phyloP scores from a whole-genome alignment of 805 yeast species.

The Lachancea sp. region DNA sequence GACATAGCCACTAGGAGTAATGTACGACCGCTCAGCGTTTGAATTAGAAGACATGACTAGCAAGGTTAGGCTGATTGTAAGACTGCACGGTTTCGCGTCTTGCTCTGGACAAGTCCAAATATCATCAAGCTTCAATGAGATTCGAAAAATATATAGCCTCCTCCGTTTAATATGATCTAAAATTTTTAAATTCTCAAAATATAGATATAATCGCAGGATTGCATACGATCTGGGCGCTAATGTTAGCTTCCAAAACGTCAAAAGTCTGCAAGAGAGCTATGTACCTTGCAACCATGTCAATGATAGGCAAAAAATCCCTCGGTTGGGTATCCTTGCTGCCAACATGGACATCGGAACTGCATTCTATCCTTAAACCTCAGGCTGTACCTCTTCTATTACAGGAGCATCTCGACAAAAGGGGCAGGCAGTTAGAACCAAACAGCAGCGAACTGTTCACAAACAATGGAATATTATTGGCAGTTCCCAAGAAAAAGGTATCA shows the following conservation, averaged over 20 bases:
- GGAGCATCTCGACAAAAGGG: slow-evolving; percentile 35
- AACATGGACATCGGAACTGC: slow-evolving; percentile 8
- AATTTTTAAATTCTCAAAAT: too few relatives aligned
- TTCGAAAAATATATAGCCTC: neutral
- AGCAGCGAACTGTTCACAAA: slow-evolving; percentile 53
- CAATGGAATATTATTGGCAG: slow-evolving; percentile 78
- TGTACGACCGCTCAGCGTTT: neutral
- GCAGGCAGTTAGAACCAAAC: slow-evolving; percentile 65
- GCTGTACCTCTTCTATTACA: slow-evolving; percentile 34
- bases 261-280: too few relatives aligned
- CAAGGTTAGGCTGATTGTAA: too few relatives aligned
- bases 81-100: too few relatives aligned
- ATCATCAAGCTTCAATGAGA: too few relatives aligned
- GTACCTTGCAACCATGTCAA: neutral
- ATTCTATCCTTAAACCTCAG: slow-evolving; percentile 10
- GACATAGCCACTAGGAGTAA: slow-evolving; percentile 69
- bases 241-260: too few relatives aligned
- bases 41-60: slow-evolving; percentile 2
- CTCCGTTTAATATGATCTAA: neutral
- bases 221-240: too few relatives aligned
- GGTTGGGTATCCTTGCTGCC: slow-evolving; percentile 14
- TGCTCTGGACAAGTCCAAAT: too few relatives aligned
- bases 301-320: neutral
- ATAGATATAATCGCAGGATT: too few relatives aligned
- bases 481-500: slow-evolving; percentile 89